Evolutionary conservation across 2,329 filamentous ascomycete species (phyloP), one percentile per base, ranked within the genome.

Genomic region (Diaporthe batatas): DNA sequence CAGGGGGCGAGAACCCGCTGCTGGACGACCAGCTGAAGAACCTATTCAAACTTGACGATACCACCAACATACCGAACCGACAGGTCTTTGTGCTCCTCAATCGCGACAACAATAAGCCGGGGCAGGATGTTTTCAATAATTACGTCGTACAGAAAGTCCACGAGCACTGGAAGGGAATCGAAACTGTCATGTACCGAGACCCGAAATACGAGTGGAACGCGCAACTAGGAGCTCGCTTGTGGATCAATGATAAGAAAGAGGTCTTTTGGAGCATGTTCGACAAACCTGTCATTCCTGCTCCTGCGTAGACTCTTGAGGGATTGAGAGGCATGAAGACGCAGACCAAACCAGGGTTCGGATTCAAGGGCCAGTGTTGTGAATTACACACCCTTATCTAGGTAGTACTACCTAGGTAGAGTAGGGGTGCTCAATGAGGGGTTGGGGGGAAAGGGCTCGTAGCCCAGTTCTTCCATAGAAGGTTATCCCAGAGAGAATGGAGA

Each of bases 211-310:
- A 39, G 12, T 39, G 36, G 36, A 14, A 39, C 3, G 34, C 10
- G 53, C 14, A 29, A 6, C 16, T 44, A 2, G 53, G 53, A n/a
- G 21, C 53, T 34, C 53, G 53, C 21, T 29, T 55, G 29, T 55
- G 53, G 53, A 55, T 55, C 18, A 29, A 55, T 10, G 53, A 16
- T 16, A 34, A 29, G 8, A 34, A 18, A 21, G 16, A 55, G 16
- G 53, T 55, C 3, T 58, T 25, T 42, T 58, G 55, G 55, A 58
- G 55, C 34, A 36, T n/a, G 6, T 58, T 58, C 16, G 55, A 39
- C n/a, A 34, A 58, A 2, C 55, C 32, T n/a, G n/a, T 39, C n/a
- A 42, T 58, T 25, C 23, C 34, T 36, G 34, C 55, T 7, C 36
- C 36, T 39, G 36, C 36, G 21, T 39, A 39, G 34, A 6, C 6